Base-by-base conservation (phyloP, 2,329 filamentous ascomycete genomes). In the Apiospora rasikravindrae region DNA sequence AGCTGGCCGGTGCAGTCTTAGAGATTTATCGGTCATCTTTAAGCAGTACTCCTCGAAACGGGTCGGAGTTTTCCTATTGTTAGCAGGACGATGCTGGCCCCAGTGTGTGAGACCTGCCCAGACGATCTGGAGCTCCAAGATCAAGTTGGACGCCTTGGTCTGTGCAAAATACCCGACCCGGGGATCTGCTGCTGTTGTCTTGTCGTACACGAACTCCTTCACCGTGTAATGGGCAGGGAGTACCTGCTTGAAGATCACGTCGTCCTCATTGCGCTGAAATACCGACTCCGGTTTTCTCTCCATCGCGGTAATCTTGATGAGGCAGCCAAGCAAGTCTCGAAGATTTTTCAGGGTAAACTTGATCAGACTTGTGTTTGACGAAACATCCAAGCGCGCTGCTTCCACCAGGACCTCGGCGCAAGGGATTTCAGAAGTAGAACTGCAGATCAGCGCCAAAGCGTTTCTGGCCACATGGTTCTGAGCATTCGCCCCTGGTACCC, bases 401-500 rank as follows among this genome's bases (percentile, higher is more conserved):
- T 71, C 61, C 14, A 78, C 76, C 37, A 79, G 67, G 8, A 78
- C 74, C 49, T 78, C 75, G 22, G 77, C 77, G 42, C 74, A 75
- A 14, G 75, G 76, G 45, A 78, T 76, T 13, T 73, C 69, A 7
- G 75, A 72, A 4, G 76, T 76, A 66, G 75, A 73, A 68, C 78
- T 79, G 69, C 78, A 79, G 42, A 78, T 77, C 11, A 79, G 70
- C 4, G 77, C 75, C 16, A 79, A 73, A 40, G 77, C 77, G 4
- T 77, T 79, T 61, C 72, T 74, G 19, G 76, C 78, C 68, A 79
- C 78, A 7, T 42, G 33, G 6, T 42, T 61, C 4, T 10, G 61
- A 13, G 61, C 40, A 53, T 24, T n/a, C 2, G 10, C 5, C 26
- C 61, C 57, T 10, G 33, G 37, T 11, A 70, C 51, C 57, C 57